Base-by-base conservation (phyloP, 129 eudicot species). In the Calendula officinalis region DNA sequence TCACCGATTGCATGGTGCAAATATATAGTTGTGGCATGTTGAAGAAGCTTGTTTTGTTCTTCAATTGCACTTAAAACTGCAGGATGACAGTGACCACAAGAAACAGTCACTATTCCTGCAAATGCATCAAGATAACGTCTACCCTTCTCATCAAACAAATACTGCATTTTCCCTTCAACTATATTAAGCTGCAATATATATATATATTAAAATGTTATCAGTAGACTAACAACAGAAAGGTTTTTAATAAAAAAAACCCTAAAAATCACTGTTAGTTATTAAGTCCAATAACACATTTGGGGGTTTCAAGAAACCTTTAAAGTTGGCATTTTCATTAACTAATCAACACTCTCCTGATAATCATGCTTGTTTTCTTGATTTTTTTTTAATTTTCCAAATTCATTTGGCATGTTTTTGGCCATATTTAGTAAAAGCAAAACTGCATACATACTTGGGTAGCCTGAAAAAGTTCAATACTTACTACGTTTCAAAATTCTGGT, bases 31-130 rank as follows among this genome's bases (percentile, higher is more conserved):
- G 99, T 92, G 59, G 96, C 96, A 78, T 92, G 99, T 45, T 92
- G 96, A 54, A 92, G 99, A 75, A 92, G 95, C 74, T 81, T 85
- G 80, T 83, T 88, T 73, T 92, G 98, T 59, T 88, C 95, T 13
- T 62, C 73, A 13, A 88, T 79, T 51, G 96, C 98, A 32, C 62
- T 67, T 72, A 92, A 72, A 40, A 92, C 60, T 9, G 85, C 98
- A 32, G 98, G 96, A 78, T 91, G 98, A 67, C 98, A 91, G 53
- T 91, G 98, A 45, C 98, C 98, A 83, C 98, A 91, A 59, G 98
- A 91, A 42, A 92, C 98, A 0, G 98, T 92, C 47, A 92, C 98
- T 62, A 92, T 88, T 74, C 98, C 96, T 14, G 98, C 98, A 83
- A 92, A 87, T 45, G 95, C 96, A 81, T 92, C 98, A 51, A 92